phyloP scores from a whole-genome alignment of 108 stramenopile genomes.

The Discostella stelligeroides region DNA sequence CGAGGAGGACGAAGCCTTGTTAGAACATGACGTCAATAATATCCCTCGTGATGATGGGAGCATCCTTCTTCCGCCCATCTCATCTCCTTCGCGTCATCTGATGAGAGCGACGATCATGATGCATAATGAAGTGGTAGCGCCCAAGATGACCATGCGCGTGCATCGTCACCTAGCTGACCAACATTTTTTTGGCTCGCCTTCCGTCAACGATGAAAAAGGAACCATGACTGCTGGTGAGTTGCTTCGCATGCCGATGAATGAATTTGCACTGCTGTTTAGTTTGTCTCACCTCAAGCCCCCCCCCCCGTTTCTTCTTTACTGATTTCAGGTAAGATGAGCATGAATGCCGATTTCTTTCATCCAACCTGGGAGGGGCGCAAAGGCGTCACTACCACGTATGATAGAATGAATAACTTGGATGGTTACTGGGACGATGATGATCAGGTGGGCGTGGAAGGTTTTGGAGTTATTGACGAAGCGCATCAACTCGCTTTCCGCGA shows the following conservation, averaged over 20 bases:
- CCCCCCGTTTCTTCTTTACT: conserved; percentile 8
- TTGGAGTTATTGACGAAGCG: background rate
- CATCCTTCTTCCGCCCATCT: too few relatives aligned
- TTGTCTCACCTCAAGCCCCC: background rate
- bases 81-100: too few relatives aligned
- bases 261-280: background rate
- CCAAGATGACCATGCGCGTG: conserved; percentile 56
- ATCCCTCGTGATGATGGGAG: too few relatives aligned
- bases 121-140: conserved; percentile 10
- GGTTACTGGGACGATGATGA: conserved; percentile 2
- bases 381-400: background rate
- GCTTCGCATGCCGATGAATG: background rate
- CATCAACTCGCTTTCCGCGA: background rate
- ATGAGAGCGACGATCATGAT: background rate
- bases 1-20: too few relatives aligned
- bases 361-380: conserved; percentile 37
- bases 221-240: conserved; percentile 54
- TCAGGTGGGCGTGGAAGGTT: background rate
- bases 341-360: conserved; percentile 85
- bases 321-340: conserved; percentile 8
- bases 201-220: conserved; percentile 60
- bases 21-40: too few relatives aligned
- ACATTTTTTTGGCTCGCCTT: conserved; percentile 56
- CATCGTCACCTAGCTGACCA: conserved; percentile 85
- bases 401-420: conserved; percentile 7